Percentiles rank a stretch among this genome's conserved stretches.
phyloP scores from a whole-genome alignment of 2,329 filamentous ascomycete species.

The Beauveria australis region DNA sequence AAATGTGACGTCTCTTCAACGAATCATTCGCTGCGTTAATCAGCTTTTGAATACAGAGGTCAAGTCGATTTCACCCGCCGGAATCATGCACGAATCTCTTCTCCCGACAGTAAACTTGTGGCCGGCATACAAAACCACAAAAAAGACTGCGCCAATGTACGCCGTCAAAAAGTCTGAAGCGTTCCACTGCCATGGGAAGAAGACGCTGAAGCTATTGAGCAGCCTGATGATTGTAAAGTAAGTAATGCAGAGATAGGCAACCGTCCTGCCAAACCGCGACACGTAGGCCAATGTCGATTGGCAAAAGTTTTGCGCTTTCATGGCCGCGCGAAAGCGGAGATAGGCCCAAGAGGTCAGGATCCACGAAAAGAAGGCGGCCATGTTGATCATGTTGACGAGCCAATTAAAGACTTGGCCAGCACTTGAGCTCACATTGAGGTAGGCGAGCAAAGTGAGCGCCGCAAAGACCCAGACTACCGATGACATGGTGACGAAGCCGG shows the following conservation, averaged over 20 bases:
- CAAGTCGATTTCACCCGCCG: not conserved
- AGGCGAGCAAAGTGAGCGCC: conserved; percentile 41
- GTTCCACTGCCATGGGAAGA: conserved; percentile 15
- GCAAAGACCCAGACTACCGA: not conserved
- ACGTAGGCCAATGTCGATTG: conserved; percentile 1
- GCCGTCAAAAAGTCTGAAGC: conserved; percentile 15
- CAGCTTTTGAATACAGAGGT: not conserved
- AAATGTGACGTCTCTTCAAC: not conserved
- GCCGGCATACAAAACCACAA: not conserved
- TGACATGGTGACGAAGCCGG: not conserved
- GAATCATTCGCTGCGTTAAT: not conserved
- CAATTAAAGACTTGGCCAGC: conserved; percentile 50
- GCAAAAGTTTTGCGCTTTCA: conserved; percentile 4
- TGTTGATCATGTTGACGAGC: conserved; percentile 35
- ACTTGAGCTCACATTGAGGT: conserved; percentile 46
- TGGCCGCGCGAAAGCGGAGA: conserved; percentile 13
- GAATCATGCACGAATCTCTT: not conserved
- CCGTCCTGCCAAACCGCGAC: conserved; percentile 3
- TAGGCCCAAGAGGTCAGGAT: conserved; percentile 12
- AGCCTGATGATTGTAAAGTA: conserved; percentile 31
- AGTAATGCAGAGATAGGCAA: conserved; percentile 6
- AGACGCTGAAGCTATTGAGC: conserved; percentile 48
- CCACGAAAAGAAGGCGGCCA: conserved; percentile 14
- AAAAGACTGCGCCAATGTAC: conserved; percentile 14
- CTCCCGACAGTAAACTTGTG: not conserved